Evolutionary conservation across 1,139 yeast species (phyloP).

Genomic region (Yamadazyma dushanensis): DNA sequence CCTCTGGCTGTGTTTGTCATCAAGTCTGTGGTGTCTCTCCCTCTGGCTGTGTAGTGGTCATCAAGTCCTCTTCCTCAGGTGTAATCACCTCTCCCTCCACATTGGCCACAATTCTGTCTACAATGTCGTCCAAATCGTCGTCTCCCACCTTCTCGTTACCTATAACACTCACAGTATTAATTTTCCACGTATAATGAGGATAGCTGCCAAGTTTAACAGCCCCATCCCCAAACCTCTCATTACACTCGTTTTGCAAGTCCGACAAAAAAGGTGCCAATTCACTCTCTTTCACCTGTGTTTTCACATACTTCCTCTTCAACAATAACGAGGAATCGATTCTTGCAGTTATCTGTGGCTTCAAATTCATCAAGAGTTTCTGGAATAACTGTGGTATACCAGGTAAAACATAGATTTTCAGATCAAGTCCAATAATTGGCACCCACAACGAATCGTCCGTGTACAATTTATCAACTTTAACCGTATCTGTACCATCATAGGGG

Average conservation of each 20-base stretch:
- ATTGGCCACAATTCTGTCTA: constrained; percentile 41
- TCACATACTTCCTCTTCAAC: constrained; percentile 55
- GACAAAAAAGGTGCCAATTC: constrained; percentile 66
- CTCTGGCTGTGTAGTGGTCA: constrained; percentile 19
- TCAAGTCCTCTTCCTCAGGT: constrained; percentile 51
- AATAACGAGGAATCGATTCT: constrained; percentile 28
- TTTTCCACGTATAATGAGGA: constrained; percentile 67
- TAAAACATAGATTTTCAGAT: constrained; percentile 61
- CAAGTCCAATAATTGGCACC: constrained; percentile 79
- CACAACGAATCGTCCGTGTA: constrained; percentile 62
- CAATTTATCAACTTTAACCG: constrained; percentile 52
- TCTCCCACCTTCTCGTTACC: constrained; percentile 47
- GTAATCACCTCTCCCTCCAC: constrained; percentile 54
- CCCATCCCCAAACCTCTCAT: constrained; percentile 30
- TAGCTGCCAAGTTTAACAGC: constrained; percentile 75
- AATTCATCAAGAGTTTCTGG: constrained; percentile 43
- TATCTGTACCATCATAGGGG: constrained; percentile 34
- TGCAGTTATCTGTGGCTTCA: constrained; percentile 25
- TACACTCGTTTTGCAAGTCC: constrained; percentile 49
- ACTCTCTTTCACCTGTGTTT: constrained; percentile 62
- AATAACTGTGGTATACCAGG: constrained; percentile 86
- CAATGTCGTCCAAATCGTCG: constrained; percentile 43
- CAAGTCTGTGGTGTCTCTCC: no score
- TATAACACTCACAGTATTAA: constrained; percentile 70
- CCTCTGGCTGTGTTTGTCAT: no score